phyloP scores from a whole-genome alignment of 1,284 basidiomycete genomes.

The Pseudozyma sp. region DNA sequence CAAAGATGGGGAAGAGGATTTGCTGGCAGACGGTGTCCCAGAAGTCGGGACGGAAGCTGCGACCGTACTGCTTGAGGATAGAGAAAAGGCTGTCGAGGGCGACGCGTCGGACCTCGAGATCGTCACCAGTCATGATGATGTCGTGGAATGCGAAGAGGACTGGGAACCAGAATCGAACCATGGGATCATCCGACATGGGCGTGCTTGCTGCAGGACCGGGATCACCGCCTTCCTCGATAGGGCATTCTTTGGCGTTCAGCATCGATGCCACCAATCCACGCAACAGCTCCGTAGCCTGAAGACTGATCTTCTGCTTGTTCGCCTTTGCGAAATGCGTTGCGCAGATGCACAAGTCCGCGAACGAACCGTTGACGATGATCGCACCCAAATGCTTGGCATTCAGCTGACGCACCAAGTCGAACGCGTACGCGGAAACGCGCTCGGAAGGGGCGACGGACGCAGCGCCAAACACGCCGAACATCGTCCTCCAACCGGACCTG shows the following conservation, averaged over 20 bases:
- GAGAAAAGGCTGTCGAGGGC: conserved; percentile 95
- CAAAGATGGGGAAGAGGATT: conserved; percentile 97
- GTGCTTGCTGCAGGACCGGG: conserved; percentile 53
- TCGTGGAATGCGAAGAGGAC: conserved; percentile 97
- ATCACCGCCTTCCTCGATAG: conserved; percentile 48
- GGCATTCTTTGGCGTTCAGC: conserved; percentile 72
- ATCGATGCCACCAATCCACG: conserved; percentile 85
- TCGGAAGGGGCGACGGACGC: conserved; percentile 95
- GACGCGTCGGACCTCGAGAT: conserved; percentile 87
- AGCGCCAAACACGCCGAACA: conserved; percentile 98
- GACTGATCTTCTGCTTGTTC: conserved; percentile 95
- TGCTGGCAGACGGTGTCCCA: conserved; percentile 99
- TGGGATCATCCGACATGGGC: conserved; percentile 59
- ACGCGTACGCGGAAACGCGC: conserved; percentile 91
- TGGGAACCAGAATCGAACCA: conserved; percentile 86
- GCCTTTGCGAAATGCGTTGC: conserved; percentile 99
- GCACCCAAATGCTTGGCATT: conserved; percentile 91
- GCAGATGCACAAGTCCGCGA: conserved; percentile 95
- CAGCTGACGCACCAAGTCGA: conserved; percentile 92
- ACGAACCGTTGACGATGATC: conserved; percentile 91
- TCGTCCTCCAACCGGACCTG: conserved; percentile 97
- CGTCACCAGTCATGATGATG: conserved; percentile 99
- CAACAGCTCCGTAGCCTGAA: conserved; percentile 96
- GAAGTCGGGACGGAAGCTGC: conserved; percentile 88
- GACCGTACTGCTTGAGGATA: conserved; percentile 90